Evolutionary conservation across 2,329 filamentous ascomycete species (phyloP), one percentile per base, ranked within the genome.

Genomic region (Magnaporthales sp.): DNA sequence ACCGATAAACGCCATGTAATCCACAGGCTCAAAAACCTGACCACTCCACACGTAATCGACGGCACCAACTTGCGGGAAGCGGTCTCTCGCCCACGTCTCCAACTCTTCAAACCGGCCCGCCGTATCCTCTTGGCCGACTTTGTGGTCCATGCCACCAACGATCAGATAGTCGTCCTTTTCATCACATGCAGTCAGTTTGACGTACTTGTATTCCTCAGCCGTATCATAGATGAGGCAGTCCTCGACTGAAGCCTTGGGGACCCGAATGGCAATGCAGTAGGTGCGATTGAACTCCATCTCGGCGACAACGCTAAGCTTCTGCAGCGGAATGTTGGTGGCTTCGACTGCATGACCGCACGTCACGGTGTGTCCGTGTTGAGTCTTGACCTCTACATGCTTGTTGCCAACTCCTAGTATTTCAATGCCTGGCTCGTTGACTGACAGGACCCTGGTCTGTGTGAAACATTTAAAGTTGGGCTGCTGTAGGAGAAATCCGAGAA

Each of bases 1-100:
- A 30, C 85, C 85, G 63, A 86, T 85, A 68, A 82, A 86, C 0
- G 79, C 83, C 77, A 86, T 78, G 71, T 78, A 80, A 69, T 87
- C 84, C 11, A 81, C 77, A 0, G 84, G 83, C 68, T 87, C 84
- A 69, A 82, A 81, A 60, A 87, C 78, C 73, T 87, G 85, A 0
- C 85, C 84, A 38, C 81, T 84, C 84, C 84, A 87, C 24, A 76
- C 76, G 75, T 85, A 87, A 68, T 86, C 85, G 8, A 83, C 77
- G 3, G 75, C 72, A 0, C 79, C 79, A 1, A 80, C 80, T 63
- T 81, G 76, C 0, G 83, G 77, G 72, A 86, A 86, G 30, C 84
- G 80, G 63, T 81, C 78, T 7, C 83, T 79, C 0, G 78, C 78
- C 85, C 84, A 87, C 0, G 71, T 70, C 71, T 85, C 83, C 4